phyloP scores from a whole-genome alignment of 345 rosid genomes.

The Litchi chinensis region DNA sequence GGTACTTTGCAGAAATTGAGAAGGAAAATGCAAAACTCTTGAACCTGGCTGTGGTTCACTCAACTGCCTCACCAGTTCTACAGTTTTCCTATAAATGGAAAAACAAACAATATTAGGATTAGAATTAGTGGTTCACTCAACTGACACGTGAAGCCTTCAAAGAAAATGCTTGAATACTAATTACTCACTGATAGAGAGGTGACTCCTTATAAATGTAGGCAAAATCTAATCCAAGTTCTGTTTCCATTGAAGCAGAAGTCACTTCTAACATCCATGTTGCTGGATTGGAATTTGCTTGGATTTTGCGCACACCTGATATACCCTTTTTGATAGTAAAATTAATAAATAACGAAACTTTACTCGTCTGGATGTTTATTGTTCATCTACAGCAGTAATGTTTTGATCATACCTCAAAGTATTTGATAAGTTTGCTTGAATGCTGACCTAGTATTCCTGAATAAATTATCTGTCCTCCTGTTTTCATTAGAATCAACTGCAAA shows the following conservation, averaged over 20 bases:
- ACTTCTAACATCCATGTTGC: constrained; percentile 50
- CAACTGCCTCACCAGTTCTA: constrained; percentile 37
- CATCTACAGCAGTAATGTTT: not conserved
- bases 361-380: not conserved
- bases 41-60: constrained; percentile 41
- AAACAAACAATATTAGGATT: not conserved
- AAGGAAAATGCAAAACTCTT: constrained; percentile 37
- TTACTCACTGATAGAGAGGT: constrained; percentile 37
- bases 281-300: constrained; percentile 55
- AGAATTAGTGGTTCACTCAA: not conserved
- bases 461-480: constrained; percentile 15
- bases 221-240: constrained; percentile 44
- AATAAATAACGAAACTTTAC: not conserved
- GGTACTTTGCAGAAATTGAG: constrained; percentile 35
- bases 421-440: constrained; percentile 22
- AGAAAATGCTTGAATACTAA: not conserved
- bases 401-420: constrained; percentile 16
- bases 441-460: constrained; percentile 15
- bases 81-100: constrained; percentile 31
- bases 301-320: constrained; percentile 50
- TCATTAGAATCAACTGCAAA: constrained; percentile 22
- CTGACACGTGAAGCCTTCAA: not conserved
- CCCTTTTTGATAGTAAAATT: constrained; percentile 24
- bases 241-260: constrained; percentile 39
- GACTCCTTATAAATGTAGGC: constrained; percentile 44